Evolutionary conservation across 23 red algal species (phyloP), one percentile per base, ranked within the genome.

Genomic region (Gracilaria vermiculophylla): DNA sequence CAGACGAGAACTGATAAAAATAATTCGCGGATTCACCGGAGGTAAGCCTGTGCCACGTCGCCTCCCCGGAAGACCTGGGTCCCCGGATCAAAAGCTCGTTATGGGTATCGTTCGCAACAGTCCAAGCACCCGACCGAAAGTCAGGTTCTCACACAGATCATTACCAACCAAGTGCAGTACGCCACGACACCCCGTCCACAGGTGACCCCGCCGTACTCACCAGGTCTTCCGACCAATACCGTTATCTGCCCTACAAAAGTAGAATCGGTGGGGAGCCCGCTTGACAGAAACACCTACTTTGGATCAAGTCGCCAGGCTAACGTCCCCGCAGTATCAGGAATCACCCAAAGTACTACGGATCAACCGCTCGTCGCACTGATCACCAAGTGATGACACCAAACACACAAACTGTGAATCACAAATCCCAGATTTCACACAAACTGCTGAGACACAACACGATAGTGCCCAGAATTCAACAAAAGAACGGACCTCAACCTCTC

Each of bases 71-170:
- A n/a, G n/a, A n/a, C 15, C 34, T 28, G 16, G 29, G 19, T 41
- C n/a, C 33, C 16, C 64, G 37, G 64, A 70, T 70, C 64, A 70
- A 70, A 70, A 70, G 64, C 64, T 70, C 64, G 2, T 70, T 70
- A 42, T 42, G 37, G 37, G 13, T 42, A 4, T 5, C 33, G n/a
- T 70, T 70, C 64, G 42, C 33, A 20, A 41, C 33, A 40, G 64
- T 23, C 29, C 34, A 70, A 70, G 64, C 2, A 41, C 64, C 64
- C 34, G 19, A 70, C 64, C 21, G 7, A 70, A 14, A 41, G 64
- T 42, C 64, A 41, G 64, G 7, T 41, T 27, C 21, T 41, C 64
- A 70, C 39, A 43, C 33, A 70, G 24, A 70, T 5, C 5, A 42
- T 1, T 6, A 39, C 37, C 37, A n/a, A 1, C 21, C 7, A 5